Evolutionary conservation across 441 rosid species (phyloP), one percentile per base, ranked within the genome.

Genomic region (California macrophylla): DNA sequence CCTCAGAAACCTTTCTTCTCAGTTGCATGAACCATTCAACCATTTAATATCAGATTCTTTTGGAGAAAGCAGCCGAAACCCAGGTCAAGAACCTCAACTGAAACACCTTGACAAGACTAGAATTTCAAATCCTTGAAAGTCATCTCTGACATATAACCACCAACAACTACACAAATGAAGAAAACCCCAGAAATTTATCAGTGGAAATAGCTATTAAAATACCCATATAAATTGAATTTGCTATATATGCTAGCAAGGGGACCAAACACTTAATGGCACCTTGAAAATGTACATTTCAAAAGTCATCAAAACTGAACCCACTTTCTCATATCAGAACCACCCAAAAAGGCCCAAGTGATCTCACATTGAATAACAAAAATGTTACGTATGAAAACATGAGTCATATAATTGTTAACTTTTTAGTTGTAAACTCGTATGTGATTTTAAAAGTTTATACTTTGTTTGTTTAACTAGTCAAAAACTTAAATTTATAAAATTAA

Each of bases 251-350:
- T 42, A 16, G 26, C 2, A 20, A 20, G 12, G 25, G 25, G 25
- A 54, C 61, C 61, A 54, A 54, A 54, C 13, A 1, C 61, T 20
- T 5, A 20, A 54, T 54, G 61, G n/a, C 24, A 21, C 61, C 61
- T 13, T 54, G 61, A 54, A 54, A 54, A 54, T 54, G 61, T 21
- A 26, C 60, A 52, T 52, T 52, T 52, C 18, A 18, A 52, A 25
- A 52, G 25, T 54, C 62, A 54, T 21, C 62, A 21, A 54, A 20
- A 54, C 62, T 23, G 26, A 54, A 54, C 62, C 62, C 62, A 54
- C 62, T 54, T 54, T 18, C 15, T 21, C 21, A 54, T 1, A 21
- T 54, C 28, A 21, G 28, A 54, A 54, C 62, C 2, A 54, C 62
- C 16, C 62, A 6, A 8, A 54, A 54, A 21, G 10, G 62, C 15